These are phyloP conservation scores for Auriscalpium microsporum DNA, from an alignment of 768 basidiomycete species.

Conservation along the genomic window DNA sequence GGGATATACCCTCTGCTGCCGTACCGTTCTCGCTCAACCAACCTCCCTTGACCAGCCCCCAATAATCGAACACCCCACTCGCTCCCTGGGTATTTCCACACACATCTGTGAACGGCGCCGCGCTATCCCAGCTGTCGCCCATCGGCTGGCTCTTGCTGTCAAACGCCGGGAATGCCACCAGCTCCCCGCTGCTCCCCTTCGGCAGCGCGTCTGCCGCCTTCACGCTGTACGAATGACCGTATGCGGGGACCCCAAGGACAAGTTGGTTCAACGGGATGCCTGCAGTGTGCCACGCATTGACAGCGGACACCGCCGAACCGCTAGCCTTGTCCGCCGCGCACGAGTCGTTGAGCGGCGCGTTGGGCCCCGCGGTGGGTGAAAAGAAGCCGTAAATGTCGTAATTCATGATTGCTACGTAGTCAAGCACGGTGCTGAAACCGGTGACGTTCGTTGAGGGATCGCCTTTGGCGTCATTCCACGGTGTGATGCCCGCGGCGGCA, in stretches of 20 bases:
- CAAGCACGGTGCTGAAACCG: slow-evolving; percentile 6
- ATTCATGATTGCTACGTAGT: slow-evolving; percentile 13
- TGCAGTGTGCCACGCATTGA: slow-evolving; percentile 7
- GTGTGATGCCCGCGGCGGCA: slow-evolving; percentile 35
- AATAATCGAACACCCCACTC: slow-evolving; percentile 11
- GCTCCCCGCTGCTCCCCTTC: slow-evolving; percentile 18
- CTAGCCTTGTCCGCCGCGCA: background rate
- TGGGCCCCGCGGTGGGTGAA: slow-evolving; percentile 3
- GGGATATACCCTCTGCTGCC: slow-evolving; percentile 33
- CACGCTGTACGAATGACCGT: slow-evolving; percentile 67
- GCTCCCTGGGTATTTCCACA: slow-evolving; percentile 25
- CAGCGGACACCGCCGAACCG: slow-evolving; percentile 8
- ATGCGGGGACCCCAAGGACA: slow-evolving; percentile 77
- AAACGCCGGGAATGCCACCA: slow-evolving; percentile 48
- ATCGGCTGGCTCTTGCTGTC: slow-evolving; percentile 32
- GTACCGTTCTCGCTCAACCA: slow-evolving; percentile 5
- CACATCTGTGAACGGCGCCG: slow-evolving; percentile 19
- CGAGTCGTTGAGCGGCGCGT: slow-evolving; percentile 12
- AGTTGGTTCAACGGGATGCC: slow-evolving; percentile 37
- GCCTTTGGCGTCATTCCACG: background rate
- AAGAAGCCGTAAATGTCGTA: slow-evolving; percentile 13
- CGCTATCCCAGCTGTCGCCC: slow-evolving; percentile 29
- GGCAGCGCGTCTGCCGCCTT: slow-evolving; percentile 29
- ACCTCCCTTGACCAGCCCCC: slow-evolving; percentile 6
- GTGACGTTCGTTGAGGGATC: slow-evolving; percentile 4